Base-by-base conservation (phyloP, 2,329 filamentous ascomycete species). In the Dactylella cylindrospora region DNA sequence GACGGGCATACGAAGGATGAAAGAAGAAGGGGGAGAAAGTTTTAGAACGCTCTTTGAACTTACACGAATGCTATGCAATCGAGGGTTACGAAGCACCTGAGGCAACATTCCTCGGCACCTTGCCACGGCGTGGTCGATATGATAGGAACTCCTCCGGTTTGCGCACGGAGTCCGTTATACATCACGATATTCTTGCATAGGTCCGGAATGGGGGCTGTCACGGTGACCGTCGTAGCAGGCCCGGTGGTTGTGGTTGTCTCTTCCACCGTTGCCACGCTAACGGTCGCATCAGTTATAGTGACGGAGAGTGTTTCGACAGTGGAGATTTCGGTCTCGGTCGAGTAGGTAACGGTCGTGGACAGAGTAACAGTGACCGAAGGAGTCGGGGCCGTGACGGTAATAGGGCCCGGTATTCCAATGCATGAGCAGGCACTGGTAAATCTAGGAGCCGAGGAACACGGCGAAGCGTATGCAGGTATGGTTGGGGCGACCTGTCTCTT, bases 341-440 rank as follows among this genome's bases (percentile, higher is more conserved):
- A 31, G 4, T 32, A 61, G 2, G 50, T 60, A 31, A 70, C 65
- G 3, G 46, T 51, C n/a, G 36, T 41, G n/a, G 36, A 28, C 7
- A 51, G 4, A 26, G 47, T 51, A 17, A 51, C 13, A 35, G 28
- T 51, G 1, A 29, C 43, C 31, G 36, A 51, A 6, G 47, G 47
- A n/a, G 36, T 43, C 12, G 47, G 47, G 3, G 47, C 47, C 15
- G 47, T 51, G 5, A 26, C 47, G 7, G 35, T 7, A 8, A 51
- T 43, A 5, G 47, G 47, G 1, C 47, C 47, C 5, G 28, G 33
- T 3, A 51, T 13, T 23, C 70, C 70, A 22, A 65, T 67, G 66
- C 70, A 71, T 0, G 66, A 68, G 64, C 70, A 71, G 5, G 70
- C 70, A 53, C 66, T 69, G 8, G 62, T 52, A 64, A 70, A 71